Conservation (phyloP, 2,329 filamentous ascomycete genomes). For the Fusarium concolor region DNA sequence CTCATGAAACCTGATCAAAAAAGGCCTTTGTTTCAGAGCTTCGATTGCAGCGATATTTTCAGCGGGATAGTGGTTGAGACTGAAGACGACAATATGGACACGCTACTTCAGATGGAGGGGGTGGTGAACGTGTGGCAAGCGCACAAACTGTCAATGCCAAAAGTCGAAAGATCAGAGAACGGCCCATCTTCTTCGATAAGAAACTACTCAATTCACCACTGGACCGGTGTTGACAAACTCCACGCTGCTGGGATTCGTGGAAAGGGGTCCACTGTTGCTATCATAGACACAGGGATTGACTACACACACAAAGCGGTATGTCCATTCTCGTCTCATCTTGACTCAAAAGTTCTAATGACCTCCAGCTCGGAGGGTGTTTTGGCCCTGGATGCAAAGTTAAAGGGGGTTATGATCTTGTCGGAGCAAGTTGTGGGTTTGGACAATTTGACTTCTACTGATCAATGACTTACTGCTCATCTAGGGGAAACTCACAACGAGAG, state of each 20-base stretch:
- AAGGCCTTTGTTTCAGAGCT: constrained; percentile 42
- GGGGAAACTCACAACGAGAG: constrained; percentile 49
- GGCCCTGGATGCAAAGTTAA: constrained; percentile 54
- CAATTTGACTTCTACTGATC: not conserved
- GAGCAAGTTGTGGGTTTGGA: constrained; percentile 46
- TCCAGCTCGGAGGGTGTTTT: constrained; percentile 54
- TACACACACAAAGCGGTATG: constrained; percentile 54
- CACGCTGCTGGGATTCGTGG: constrained; percentile 54
- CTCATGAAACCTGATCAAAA: constrained; percentile 28
- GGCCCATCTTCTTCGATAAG: constrained; percentile 25
- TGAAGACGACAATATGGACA: constrained; percentile 49
- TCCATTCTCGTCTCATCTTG: not conserved
- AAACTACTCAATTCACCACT: constrained; percentile 53
- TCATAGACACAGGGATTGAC: constrained; percentile 56
- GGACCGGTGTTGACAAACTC: constrained; percentile 55
- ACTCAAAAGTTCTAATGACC: not conserved
- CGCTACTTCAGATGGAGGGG: constrained; percentile 48
- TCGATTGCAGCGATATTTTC: constrained; percentile 53
- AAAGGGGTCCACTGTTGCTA: constrained; percentile 53
- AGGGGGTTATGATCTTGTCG: constrained; percentile 55
- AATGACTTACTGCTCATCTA: constrained; percentile 30
- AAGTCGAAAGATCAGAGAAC: constrained; percentile 21
- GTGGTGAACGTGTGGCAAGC: constrained; percentile 54
- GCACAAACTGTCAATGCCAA: constrained; percentile 43
- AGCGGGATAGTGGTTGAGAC: constrained; percentile 51